Percentiles rank a stretch among this genome's conserved stretches.
These are phyloP conservation scores for Paraleonurus japonicus DNA, from an alignment of 257 asterid genomes.

Conservation along the genomic window DNA sequence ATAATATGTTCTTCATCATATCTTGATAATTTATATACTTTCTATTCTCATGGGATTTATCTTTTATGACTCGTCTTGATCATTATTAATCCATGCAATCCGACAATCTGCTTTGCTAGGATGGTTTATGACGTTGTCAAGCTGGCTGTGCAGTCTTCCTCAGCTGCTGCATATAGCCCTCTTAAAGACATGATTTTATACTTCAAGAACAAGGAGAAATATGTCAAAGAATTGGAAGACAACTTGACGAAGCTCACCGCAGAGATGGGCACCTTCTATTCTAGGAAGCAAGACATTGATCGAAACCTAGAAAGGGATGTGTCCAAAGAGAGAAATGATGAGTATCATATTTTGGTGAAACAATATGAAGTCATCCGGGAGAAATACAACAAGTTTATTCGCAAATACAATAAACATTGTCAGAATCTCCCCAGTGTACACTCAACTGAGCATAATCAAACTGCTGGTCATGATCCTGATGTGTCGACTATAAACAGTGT, in stretches of 20 bases:
- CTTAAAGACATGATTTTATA: background rate
- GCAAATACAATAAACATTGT: background rate
- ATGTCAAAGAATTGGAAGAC: conserved; percentile 4
- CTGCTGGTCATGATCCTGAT: background rate
- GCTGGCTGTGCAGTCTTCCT: background rate
- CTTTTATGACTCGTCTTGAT: background rate
- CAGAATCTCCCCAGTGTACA: conserved; percentile 1
- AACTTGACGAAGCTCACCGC: background rate
- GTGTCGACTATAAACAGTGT: background rate
- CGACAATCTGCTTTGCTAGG: background rate
- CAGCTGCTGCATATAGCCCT: conserved; percentile 12
- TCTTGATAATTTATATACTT: too few species aligned
- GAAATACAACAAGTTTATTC: background rate
- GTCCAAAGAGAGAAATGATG: conserved; percentile 13
- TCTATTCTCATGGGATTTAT: too few species aligned
- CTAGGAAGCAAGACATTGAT: conserved; percentile 16
- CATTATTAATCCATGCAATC: background rate
- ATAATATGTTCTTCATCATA: too few species aligned
- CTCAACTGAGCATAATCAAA: background rate
- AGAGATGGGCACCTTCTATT: background rate
- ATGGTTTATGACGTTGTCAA: background rate
- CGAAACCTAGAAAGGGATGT: background rate
- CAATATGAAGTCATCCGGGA: background rate
- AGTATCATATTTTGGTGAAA: background rate
- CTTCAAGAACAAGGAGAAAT: conserved; percentile 12